Conservation (phyloP, 768 basidiomycete genomes). For the Auricularia cornea region DNA sequence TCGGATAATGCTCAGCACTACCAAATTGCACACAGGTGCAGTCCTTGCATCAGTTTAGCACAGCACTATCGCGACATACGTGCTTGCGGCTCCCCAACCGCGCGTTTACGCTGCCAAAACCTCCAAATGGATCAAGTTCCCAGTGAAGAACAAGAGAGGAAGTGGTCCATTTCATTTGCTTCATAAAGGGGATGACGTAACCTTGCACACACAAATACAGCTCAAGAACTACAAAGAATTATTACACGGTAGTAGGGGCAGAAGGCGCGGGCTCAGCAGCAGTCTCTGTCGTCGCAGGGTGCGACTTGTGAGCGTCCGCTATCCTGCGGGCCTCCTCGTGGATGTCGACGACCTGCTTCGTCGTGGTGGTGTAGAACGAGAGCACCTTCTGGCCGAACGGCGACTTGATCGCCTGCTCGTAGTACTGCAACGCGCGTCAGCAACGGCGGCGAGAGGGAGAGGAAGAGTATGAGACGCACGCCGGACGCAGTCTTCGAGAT, state of each 20-base stretch:
- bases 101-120: no score
- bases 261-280: not conserved
- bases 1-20: no score
- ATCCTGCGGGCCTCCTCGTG: slow-evolving; percentile 90
- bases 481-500: slow-evolving; percentile 60
- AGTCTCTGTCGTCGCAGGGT: not conserved
- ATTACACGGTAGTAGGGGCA: not conserved
- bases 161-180: no score
- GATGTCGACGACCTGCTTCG: slow-evolving; percentile 84
- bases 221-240: not conserved
- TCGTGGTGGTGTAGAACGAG: slow-evolving; percentile 77
- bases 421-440: slow-evolving; percentile 46
- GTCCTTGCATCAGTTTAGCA: no score
- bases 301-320: slow-evolving; percentile 47
- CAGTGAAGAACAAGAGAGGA: no score
- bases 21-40: no score
- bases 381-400: slow-evolving; percentile 67
- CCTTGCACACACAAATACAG: no score
- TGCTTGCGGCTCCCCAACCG: no score
- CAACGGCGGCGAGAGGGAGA: not conserved
- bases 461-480: slow-evolving; percentile 32
- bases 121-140: no score
- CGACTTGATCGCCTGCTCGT: slow-evolving; percentile 64
- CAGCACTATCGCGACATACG: no score
- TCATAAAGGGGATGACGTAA: no score